phyloP scores from a whole-genome alignment of 306 rosid species.

The Lotus japonicus region DNA sequence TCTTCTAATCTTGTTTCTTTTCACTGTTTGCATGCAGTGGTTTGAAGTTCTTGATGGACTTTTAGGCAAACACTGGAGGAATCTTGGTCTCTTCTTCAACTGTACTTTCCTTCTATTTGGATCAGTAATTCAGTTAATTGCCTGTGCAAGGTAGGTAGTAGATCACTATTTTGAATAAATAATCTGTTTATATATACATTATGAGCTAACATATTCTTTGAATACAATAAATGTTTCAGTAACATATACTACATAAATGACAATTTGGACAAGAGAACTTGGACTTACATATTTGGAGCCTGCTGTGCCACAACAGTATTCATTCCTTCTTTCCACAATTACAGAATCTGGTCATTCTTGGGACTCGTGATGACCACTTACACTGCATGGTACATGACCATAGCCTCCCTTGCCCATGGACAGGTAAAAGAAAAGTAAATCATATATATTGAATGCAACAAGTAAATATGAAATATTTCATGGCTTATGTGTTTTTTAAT shows the following conservation, averaged over 20 bases:
- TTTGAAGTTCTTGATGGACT: constrained; percentile 99
- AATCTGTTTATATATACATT: not conserved
- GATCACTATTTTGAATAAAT: not conserved
- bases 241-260: constrained; percentile 95
- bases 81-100: constrained; percentile 83
- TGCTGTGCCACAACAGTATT: constrained; percentile 97
- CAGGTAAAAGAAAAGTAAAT: constrained; percentile 43
- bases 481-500: not conserved
- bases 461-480: not conserved
- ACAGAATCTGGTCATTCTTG: constrained; percentile 93
- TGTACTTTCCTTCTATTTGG: constrained; percentile 97
- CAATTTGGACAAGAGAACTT: constrained; percentile 97
- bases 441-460: not conserved
- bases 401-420: constrained; percentile 86
- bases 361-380: constrained; percentile 91
- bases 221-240: constrained; percentile 33
- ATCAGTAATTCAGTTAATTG: constrained; percentile 94
- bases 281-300: constrained; percentile 97
- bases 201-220: not conserved
- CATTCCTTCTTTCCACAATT: constrained; percentile 93
- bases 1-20: constrained; percentile 1
- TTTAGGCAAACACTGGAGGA: constrained; percentile 92
- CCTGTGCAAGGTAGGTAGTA: constrained; percentile 80
- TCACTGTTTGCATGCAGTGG: constrained; percentile 57
- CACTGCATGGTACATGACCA: constrained; percentile 95